Evolutionary conservation across 2,329 filamentous ascomycete species (phyloP).

Genomic region (Aspergillus uvarum): DNA sequence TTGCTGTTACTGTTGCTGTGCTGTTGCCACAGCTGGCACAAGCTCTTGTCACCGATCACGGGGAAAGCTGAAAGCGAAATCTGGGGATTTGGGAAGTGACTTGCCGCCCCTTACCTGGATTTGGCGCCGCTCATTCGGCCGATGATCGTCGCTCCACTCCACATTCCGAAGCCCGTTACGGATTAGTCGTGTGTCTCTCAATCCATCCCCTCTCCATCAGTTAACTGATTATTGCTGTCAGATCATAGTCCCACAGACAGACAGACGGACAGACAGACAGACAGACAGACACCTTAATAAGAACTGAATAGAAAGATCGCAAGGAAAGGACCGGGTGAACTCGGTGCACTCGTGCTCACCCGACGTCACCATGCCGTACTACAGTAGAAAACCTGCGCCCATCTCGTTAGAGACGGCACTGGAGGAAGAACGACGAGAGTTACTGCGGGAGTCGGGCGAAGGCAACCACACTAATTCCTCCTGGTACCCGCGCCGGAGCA

Average conservation of each 20-base stretch:
- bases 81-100: background rate
- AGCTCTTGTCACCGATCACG: background rate
- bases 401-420: conserved; percentile 77
- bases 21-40: background rate
- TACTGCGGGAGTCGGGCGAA: conserved; percentile 65
- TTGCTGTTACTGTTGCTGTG: background rate
- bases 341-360: background rate
- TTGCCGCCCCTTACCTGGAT: background rate
- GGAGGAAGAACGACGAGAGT: conserved; percentile 74
- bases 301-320: background rate
- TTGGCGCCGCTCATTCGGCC: background rate
- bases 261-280: background rate
- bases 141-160: conserved; percentile 7
- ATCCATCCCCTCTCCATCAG: too few species aligned
- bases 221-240: background rate
- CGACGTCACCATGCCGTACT: conserved; percentile 29
- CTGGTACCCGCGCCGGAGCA: conserved; percentile 65
- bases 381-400: conserved; percentile 28
- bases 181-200: background rate
- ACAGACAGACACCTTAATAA: background rate
- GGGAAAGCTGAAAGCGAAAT: background rate
- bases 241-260: background rate
- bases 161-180: conserved; percentile 15
- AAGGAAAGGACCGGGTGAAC: background rate
- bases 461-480: conserved; percentile 49